Evolutionary conservation across 2,329 filamentous ascomycete genomes (phyloP), one percentile per base, ranked within the genome.

Genomic region (Fusarium multiceps): DNA sequence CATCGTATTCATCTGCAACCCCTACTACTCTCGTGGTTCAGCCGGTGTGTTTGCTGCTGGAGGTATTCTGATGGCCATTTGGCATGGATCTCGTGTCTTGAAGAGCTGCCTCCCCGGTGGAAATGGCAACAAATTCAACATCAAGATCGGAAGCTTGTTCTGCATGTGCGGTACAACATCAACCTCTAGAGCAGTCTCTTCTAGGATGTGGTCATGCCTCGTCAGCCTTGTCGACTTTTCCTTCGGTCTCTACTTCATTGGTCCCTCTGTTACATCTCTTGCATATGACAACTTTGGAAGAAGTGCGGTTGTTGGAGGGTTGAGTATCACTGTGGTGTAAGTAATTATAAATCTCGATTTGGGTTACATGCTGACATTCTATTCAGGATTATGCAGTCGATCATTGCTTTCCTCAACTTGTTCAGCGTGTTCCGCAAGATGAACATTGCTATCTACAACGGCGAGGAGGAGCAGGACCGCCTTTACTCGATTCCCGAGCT

Each of bases 81-180:
- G 70, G 68, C 64, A 61, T 56, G 42, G 37, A 27, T 56, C 40
- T 27, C 63, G 61, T 20, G 28, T 70, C 37, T 18, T 63, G 32
- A 58, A 43, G 13, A 42, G 56, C 50, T 40, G 68, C 20, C 42
- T 71, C 25, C 54, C 60, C 12, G 37, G 53, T 14, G 66, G 50
- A n/a, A 63, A 45, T 30, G 43, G 23, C n/a, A 46, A 63, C 51
- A 68, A 68, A 32, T 71, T 75, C 47, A 71, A 75, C 30, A 43
- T 75, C 30, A 67, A 55, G n/a, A 46, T 75, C n/a, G 73, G 72
- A 8, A 61, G 50, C 42, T 73, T 73, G 10, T 63, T 69, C 13
- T 74, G 68, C 23, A 66, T 63, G 14, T 63, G 63, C 20, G 73
- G 68, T 9, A 66, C 55, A 34, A 55, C 56, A 12, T 51, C 47